These are phyloP conservation scores for Boletus rex-veris DNA, from an alignment of 768 basidiomycete species.

Conservation along the genomic window DNA sequence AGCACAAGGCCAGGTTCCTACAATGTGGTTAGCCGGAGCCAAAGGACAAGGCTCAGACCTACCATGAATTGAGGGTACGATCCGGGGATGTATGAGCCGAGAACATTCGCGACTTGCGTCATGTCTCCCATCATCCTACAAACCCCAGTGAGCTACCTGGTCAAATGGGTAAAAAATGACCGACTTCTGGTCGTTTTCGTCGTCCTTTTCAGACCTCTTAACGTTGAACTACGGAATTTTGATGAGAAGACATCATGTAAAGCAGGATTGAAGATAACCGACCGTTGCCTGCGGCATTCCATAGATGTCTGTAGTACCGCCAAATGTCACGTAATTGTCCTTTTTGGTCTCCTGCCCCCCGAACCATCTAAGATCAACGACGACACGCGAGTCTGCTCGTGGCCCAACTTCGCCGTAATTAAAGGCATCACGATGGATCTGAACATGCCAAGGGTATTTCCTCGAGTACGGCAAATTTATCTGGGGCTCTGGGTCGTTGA, in stretches of 20 bases:
- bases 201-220: constrained; percentile 19
- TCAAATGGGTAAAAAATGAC: neutral
- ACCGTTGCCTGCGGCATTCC: constrained; percentile 22
- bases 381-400: neutral
- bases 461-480: neutral
- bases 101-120: constrained; percentile 27
- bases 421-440: neutral
- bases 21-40: neutral
- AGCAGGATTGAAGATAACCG: constrained; percentile 30
- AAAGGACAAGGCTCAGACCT: neutral
- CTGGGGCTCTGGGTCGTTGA: neutral
- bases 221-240: constrained; percentile 6
- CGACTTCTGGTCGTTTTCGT: neutral
- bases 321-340: neutral
- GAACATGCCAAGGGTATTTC: neutral
- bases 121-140: constrained; percentile 16
- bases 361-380: neutral
- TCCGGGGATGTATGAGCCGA: constrained; percentile 35
- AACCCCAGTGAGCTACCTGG: neutral
- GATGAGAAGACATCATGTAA: constrained; percentile 1
- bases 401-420: neutral
- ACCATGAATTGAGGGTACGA: constrained; percentile 1
- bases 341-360: neutral
- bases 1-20: constrained; percentile 2
- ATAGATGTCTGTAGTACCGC: neutral